These are phyloP conservation scores for Bolboschoenoplectus hybrid DNA, from an alignment of 202 grass and related monocot species.

Conservation along the genomic window DNA sequence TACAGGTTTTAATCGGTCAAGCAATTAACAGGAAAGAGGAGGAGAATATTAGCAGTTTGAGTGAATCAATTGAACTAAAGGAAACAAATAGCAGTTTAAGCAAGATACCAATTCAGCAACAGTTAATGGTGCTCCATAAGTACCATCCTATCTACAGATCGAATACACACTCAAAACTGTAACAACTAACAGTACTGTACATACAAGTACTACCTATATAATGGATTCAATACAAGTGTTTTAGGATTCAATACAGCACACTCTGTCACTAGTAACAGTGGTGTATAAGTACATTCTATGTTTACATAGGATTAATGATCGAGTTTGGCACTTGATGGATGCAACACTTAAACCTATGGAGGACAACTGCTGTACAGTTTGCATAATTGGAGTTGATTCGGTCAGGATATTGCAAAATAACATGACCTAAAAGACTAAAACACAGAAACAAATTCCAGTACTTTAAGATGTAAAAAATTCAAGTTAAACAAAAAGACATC, in stretches of 20 bases:
- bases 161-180: neutral
- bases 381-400: neutral
- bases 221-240: neutral
- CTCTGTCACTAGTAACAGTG: neutral
- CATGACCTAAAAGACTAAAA: neutral
- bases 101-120: neutral
- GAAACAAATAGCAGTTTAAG: slow-evolving; percentile 19
- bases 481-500: slow-evolving; percentile 2
- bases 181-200: neutral
- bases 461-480: neutral
- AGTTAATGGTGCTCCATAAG: slow-evolving; percentile 6
- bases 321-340: neutral
- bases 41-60: slow-evolving; percentile 14
- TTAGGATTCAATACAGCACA: slow-evolving; percentile 8
- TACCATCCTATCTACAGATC: slow-evolving; percentile 1
- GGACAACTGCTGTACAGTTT: neutral
- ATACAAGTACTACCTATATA: neutral
- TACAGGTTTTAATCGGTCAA: slow-evolving; percentile 14
- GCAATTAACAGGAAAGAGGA: slow-evolving; percentile 13
- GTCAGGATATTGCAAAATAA: neutral
- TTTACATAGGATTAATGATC: neutral
- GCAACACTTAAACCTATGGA: neutral
- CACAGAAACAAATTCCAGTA: neutral
- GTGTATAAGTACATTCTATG: neutral
- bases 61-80: slow-evolving; percentile 9